Conservation (phyloP, 345 rosid genomes). For the Syzygium grande region DNA sequence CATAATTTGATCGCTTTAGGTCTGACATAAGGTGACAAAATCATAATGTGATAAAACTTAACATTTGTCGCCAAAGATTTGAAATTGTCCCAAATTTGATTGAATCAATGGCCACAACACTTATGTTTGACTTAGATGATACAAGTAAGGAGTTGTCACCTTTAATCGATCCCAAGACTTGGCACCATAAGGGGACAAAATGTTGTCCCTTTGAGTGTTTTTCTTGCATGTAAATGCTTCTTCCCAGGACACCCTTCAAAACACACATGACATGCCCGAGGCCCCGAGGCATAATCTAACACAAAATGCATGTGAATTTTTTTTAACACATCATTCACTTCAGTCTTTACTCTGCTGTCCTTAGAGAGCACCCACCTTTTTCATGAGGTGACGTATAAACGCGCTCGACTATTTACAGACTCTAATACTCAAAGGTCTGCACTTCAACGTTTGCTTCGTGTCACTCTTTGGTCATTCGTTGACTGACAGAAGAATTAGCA, state of each 20-base stretch:
- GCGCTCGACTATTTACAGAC: background rate
- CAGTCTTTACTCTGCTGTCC: background rate
- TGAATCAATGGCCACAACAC: background rate
- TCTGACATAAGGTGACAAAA: background rate
- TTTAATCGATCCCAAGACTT: background rate
- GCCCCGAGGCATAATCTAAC: background rate
- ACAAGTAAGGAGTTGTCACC: background rate
- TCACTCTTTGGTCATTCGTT: background rate
- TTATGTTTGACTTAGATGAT: background rate
- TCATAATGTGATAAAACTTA: rapidly evolving
- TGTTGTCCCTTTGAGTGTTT: background rate
- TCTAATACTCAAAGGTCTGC: background rate
- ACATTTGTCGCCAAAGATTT: background rate
- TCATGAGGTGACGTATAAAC: too few relatives aligned
- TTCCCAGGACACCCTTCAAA: background rate
- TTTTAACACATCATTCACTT: background rate
- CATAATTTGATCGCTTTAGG: background rate
- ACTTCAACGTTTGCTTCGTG: background rate
- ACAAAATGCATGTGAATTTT: background rate
- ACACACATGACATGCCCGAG: background rate
- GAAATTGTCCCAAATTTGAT: background rate
- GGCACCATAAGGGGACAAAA: background rate
- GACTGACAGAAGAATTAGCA: background rate
- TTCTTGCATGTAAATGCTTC: background rate
- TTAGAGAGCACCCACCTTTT: background rate